These are phyloP conservation scores for Rhodotorula taiwanensis DNA, from an alignment of 768 basidiomycete species.

Conservation along the genomic window DNA sequence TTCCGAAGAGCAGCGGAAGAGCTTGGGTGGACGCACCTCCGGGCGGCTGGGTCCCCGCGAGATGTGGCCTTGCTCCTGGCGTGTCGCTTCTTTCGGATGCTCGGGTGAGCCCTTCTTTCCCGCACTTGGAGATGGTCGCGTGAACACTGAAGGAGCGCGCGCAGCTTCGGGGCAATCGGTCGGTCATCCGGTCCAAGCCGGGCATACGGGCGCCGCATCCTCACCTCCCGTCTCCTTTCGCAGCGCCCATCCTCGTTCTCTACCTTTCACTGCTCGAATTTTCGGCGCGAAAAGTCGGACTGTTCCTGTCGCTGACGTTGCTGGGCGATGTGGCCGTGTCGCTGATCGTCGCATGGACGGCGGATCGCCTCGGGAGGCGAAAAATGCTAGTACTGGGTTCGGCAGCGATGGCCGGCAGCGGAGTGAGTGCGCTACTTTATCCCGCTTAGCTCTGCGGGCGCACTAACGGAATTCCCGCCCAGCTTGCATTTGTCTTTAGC, in stretches of 20 bases:
- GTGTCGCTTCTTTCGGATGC: slow-evolving; percentile 3
- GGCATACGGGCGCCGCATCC: too few relatives aligned
- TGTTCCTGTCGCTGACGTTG: slow-evolving; percentile 43
- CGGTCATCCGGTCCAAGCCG: too few relatives aligned
- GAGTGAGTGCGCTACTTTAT: slow-evolving; percentile 17
- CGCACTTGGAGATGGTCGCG: background rate
- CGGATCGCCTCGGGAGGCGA: slow-evolving; percentile 40
- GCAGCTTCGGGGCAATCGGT: slow-evolving; percentile 31
- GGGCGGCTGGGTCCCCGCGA: background rate
- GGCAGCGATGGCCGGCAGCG: slow-evolving; percentile 39
- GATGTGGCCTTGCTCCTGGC: slow-evolving; percentile 8
- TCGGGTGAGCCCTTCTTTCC: slow-evolving; percentile 6
- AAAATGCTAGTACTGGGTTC: slow-evolving; percentile 39
- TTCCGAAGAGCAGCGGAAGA: background rate
- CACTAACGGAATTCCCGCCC: background rate
- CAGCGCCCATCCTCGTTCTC: slow-evolving; percentile 40
- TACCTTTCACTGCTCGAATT: slow-evolving; percentile 40
- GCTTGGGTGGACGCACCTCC: background rate
- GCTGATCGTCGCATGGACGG: slow-evolving; percentile 38
- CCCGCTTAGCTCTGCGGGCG: slow-evolving; percentile 6
- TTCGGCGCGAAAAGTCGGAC: slow-evolving; percentile 39
- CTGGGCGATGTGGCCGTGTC: slow-evolving; percentile 42
- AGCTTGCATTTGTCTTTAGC: slow-evolving; percentile 12
- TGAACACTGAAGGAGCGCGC: background rate
- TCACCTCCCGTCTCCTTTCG: too few relatives aligned